These are phyloP conservation scores for Bryoerythrophyllum caledonicum DNA, from an alignment of 225 moss, liverwort and hornwort species.

Conservation along the genomic window DNA sequence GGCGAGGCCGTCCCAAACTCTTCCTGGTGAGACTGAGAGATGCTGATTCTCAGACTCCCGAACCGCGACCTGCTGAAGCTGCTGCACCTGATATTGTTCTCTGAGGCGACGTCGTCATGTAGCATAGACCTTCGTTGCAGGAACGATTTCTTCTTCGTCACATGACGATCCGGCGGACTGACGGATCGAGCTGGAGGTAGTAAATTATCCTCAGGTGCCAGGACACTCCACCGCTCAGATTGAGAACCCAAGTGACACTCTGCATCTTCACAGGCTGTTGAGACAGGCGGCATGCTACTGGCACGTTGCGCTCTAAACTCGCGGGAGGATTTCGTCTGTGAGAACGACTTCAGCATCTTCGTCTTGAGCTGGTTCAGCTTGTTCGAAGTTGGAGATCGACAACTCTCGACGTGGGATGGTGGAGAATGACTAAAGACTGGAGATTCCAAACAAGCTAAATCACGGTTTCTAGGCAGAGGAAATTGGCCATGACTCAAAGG, in stretches of 20 bases:
- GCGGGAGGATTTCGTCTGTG: background rate
- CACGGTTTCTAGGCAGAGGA: too few relatives aligned
- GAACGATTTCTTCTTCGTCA: constrained; percentile 5
- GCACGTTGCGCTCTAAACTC: background rate
- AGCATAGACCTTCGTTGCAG: constrained; percentile 12
- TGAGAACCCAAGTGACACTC: background rate
- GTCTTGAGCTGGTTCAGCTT: constrained; percentile 12
- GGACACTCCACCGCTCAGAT: constrained; percentile 8
- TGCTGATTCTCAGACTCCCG: background rate
- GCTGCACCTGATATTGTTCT: background rate
- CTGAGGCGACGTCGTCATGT: background rate
- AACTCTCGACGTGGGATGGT: background rate
- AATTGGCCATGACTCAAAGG: background rate
- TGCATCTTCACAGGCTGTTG: background rate
- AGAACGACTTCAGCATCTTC: constrained; percentile 11
- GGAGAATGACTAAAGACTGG: background rate
- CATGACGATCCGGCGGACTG: background rate
- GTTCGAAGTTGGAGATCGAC: background rate
- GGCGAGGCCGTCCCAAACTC: background rate
- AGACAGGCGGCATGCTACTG: background rate
- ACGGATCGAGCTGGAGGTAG: background rate
- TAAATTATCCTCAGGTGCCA: background rate
- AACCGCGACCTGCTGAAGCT: constrained; percentile 10
- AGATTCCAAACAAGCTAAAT: background rate
- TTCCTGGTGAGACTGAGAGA: background rate